Evolutionary conservation across 805 yeast genomes (phyloP), one percentile per base, ranked within the genome.

Genomic region (Danielia oregonensis): DNA sequence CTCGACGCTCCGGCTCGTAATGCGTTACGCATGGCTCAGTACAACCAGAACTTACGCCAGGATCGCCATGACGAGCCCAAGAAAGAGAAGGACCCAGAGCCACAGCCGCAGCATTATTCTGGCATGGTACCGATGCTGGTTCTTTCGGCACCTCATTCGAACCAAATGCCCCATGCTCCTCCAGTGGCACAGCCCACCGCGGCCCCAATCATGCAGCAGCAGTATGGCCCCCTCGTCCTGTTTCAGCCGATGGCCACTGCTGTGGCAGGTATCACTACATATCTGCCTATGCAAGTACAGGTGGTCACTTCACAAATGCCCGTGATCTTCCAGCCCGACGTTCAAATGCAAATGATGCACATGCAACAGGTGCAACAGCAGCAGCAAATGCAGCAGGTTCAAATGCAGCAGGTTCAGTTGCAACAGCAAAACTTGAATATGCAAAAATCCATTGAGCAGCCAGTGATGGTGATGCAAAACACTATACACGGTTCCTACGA

Each of bases 21-120:
- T 32, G 76, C 77, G 16, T 49, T 74, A 24, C 53, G 70, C 32
- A 61, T 63, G 61, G 79, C 79, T 1, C 79, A 74, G 43, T 60
- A 61, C 41, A 62, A 70, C 46, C 70, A 70, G 34, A 51, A 44
- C 36, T 37, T 54, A 30, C 51, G 59, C 18, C 57, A 53, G 24
- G 60, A 55, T 18, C 33, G 44, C 15, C 27, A 30, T 6, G 43
- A 39, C n/a, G 46, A 39, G 9, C 17, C 33, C 4, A 7, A 17
- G 13, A 14, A 24, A 5, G 21, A 29, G 13, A 13, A 26, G 15
- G 30, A 17, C 23, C 30, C 6, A 15, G 23, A 5, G 15, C 30
- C 15, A 23, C 30, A 10, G 6, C 17, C 23, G 15, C 22, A n/a
- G 22, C 23, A 11, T 23, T 16, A 17, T 13, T 5, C 12, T 8